Evolutionary conservation across 2,329 filamentous ascomycete species (phyloP), one percentile per base, ranked within the genome.

Genomic region (Coniochaeta sp.): DNA sequence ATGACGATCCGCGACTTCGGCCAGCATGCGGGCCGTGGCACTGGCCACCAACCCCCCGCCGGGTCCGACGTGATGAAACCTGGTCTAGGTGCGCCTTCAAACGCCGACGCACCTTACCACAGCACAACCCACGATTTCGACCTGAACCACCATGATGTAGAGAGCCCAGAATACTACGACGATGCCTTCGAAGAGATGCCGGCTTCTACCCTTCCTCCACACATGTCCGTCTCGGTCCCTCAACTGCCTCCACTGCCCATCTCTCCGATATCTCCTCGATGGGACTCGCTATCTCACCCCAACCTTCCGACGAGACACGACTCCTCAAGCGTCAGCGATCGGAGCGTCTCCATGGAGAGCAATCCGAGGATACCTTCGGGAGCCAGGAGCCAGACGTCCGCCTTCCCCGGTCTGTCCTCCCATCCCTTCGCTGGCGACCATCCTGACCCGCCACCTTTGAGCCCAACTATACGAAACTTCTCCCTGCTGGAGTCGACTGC

Each of bases 231-330:
- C 6, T 49, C 47, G 27, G 14, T 49, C 27, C 47, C 56, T 31
- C 64, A 67, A 49, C 56, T 65, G 13, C 66, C 69, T 42, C 61
- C 68, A 26, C 53, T 69, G 45, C 67, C 70, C 40, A 56, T 67
- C 24, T 69, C 67, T 14, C 56, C 62, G 45, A 55, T 66, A 35
- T 71, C 70, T 18, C 65, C 68, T 18, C 66, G 76, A 56, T 80
- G 77, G 76, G 76, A 77, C 51, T 73, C 71, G 20, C 22, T 42
- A 6, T 42, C 26, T 14, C 38, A 26, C 22, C 18, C 18, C 38
- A 42, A 42, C n/a, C 18, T 63, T 71, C 22, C 64, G 61, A 22
- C 58, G 60, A 55, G 60, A 53, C 53, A 51, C 52, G 45, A 33
- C 54, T 58, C 28, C 40, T 58, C 40, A 62, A 64, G 38, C 48